Evolutionary conservation across 2,329 filamentous ascomycete species (phyloP).

Genomic region (Phaeosphaeria sp.): DNA sequence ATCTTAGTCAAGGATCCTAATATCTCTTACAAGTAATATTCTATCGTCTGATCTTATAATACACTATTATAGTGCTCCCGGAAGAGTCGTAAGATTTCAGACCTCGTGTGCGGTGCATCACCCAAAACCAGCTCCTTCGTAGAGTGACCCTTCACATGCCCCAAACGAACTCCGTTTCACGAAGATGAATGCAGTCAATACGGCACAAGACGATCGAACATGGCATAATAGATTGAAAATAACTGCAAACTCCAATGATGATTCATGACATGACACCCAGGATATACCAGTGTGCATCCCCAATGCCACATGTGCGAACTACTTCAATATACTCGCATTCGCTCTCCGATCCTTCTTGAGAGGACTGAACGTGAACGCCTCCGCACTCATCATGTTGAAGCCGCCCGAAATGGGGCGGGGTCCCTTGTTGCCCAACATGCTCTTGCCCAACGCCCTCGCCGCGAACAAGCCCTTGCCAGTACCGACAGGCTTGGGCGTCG

Average conservation of each 20-base stretch:
- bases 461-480: constrained; percentile 48
- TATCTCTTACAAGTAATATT: no score
- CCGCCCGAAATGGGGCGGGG: constrained; percentile 41
- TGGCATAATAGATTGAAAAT: background rate
- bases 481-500: constrained; percentile 40
- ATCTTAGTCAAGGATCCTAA: no score
- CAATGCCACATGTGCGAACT: no score
- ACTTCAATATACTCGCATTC: constrained; percentile 35
- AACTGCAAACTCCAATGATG: background rate
- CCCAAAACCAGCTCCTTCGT: no score
- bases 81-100: no score
- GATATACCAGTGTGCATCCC: no score
- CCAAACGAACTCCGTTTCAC: no score
- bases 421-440: constrained; percentile 35
- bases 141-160: no score
- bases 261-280: background rate
- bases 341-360: constrained; percentile 49
- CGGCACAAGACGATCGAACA: background rate
- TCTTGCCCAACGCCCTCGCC: constrained; percentile 46
- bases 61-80: no score
- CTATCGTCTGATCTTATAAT: no score
- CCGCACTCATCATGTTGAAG: constrained; percentile 45
- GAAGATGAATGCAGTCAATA: background rate
- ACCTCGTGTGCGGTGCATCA: no score
- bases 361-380: constrained; percentile 49